Percentiles rank a stretch among this genome's conserved stretches.
These are phyloP conservation scores for Trichophyton mentagrophytes DNA, from an alignment of 2,329 filamentous ascomycete species.

Conservation along the genomic window DNA sequence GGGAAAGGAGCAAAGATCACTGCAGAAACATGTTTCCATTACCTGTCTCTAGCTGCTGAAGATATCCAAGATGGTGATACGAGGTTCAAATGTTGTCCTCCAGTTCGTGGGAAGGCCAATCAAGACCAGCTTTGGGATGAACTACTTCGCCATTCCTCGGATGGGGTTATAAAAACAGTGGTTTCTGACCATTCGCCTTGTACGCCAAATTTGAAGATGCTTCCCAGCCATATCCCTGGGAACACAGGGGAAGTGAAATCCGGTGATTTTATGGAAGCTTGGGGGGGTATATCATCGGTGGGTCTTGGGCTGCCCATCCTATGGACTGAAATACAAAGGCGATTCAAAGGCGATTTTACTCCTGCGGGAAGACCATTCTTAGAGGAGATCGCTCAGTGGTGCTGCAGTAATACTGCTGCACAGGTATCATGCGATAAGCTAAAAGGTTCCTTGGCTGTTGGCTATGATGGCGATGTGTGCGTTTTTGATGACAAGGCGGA, in stretches of 20 bases:
- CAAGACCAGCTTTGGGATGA: slow-evolving; percentile 82
- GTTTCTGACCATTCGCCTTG: slow-evolving; percentile 95
- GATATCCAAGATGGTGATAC: slow-evolving; percentile 74
- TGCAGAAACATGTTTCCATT: slow-evolving; percentile 92
- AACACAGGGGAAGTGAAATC: slow-evolving; percentile 22
- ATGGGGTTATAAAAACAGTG: slow-evolving; percentile 78
- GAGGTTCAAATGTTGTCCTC: slow-evolving; percentile 87
- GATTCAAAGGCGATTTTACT: slow-evolving; percentile 26
- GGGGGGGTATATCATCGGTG: slow-evolving; percentile 92
- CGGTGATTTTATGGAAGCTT: slow-evolving; percentile 80
- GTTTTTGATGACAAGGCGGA: slow-evolving; percentile 76
- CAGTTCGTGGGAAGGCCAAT: slow-evolving; percentile 69
- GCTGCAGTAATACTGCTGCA: slow-evolving; percentile 69
- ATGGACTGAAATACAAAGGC: slow-evolving; percentile 57
- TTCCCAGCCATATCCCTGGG: slow-evolving; percentile 57
- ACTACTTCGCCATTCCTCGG: slow-evolving; percentile 43
- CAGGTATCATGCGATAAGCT: slow-evolving; percentile 73
- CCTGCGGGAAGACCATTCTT: slow-evolving; percentile 32
- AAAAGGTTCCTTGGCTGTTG: slow-evolving; percentile 70
- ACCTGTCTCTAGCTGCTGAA: slow-evolving; percentile 73
- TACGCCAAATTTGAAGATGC: slow-evolving; percentile 83
- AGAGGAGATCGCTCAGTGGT: slow-evolving; percentile 71
- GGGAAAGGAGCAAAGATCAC: slow-evolving; percentile 68
- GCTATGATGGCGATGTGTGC: slow-evolving; percentile 81
- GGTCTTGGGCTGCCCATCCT: slow-evolving; percentile 86